Base-by-base conservation (phyloP, 257 asterid genomes). In the Thymus quinquecostatus region DNA sequence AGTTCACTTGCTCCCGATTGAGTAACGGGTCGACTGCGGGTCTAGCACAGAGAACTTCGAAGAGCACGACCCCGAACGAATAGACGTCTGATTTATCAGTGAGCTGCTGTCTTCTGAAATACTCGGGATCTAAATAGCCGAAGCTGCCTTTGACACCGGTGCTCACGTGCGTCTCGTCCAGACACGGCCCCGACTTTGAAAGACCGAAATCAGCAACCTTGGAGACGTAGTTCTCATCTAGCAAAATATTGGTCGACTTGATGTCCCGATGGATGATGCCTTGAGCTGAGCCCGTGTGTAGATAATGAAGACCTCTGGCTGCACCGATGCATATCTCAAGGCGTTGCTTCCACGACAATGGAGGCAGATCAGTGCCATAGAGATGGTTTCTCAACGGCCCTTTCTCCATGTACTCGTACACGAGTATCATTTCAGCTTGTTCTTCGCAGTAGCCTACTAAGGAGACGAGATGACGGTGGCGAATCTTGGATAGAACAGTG, bases 281-380 rank as follows among this genome's bases (percentile, higher is more conserved):
- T 58, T 87, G 95, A 10, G 92, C 90, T 1, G 88, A 87, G 5
- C 96, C 96, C 0, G 96, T 90, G 77, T 90, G 96, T 2, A 90
- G 91, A 48, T 90, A 90, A 69, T 90, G 96, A 28, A 90, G 82
- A 7, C 96, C 96, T 67, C 96, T 65, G 27, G 96, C 96, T 10
- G 96, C 95, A n/a, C 96, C 96, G 6, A 90, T 87, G 86, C 96
- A 90, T 62, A 90, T 81, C 64, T 90, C 96, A 0, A 90, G 91
- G 78, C 96, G 74, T 66, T 87, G 89, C 69, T 84, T 90, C 96
- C 96, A 90, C 3, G 92, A 82, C 21, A 90, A 44, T 0, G 87
- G 86, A 2, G 86, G 83, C 21, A 69, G 71, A 27, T 66, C 63
- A 0, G 83, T 50, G 5, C 96, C 95, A 8, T 87, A 90, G 59